Base-by-base conservation (phyloP, 129 eudicot genomes). In the Glebionis coronaria region DNA sequence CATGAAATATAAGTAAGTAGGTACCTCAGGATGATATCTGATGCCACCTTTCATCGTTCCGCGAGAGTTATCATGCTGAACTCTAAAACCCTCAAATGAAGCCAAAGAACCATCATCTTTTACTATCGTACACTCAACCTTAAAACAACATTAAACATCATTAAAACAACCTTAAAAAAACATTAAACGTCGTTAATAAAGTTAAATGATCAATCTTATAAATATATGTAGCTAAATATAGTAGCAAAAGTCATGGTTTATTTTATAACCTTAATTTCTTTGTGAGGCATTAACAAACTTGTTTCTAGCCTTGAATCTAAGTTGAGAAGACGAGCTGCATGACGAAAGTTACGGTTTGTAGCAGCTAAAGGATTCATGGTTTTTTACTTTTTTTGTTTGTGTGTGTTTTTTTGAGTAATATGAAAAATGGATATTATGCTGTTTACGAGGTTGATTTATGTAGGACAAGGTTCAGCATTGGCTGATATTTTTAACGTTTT, bases 11-110 rank as follows among this genome's bases (percentile, higher is more conserved):
- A 66, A 47, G 4, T 3, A 19, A 28, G 31, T 9, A 63, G 44
- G 29, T 12, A 88, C 95, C 91, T 88, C 84, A 44, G 88, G 88
- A 79, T 88, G 95, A 47, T 82, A 88, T 82, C 95, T 73, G 52
- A 88, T 88, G 52, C 95, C 95, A 71, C 95, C 95, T 73, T 88
- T 88, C 95, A 88, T 88, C 47, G 95, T 91, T 0, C 95, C 95
- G 55, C 95, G 88, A 59, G 95, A 68, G 76, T 84, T 88, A 66
- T 88, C 95, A 78, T 88, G 95, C 49, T 88, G 95, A 55, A 88
- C 84, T 74, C 95, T 82, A 52, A 84, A 88, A 52, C 95, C 91
- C 71, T 82, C 59, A 67, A 71, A 82, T 2, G 91, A 80, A 54
- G 47, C 87, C 80, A 84, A 67, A 10, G 67, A 76, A 21, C 95